Evolutionary conservation across 2,329 filamentous ascomycete genomes (phyloP).

Genomic region (Penicillium griseofulvum): DNA sequence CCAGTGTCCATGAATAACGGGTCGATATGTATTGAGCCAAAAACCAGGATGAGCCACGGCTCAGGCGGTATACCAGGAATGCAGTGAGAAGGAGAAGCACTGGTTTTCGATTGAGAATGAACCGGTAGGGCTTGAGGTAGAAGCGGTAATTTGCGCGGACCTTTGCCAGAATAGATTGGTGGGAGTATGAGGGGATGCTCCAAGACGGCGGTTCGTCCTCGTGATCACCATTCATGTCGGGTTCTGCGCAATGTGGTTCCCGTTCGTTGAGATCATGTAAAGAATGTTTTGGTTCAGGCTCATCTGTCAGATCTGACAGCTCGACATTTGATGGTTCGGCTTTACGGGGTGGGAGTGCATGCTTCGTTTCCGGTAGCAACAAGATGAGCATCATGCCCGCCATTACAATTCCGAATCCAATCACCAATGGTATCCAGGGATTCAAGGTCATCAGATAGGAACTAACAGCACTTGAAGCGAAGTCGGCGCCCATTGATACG

Average conservation of each 20-base stretch:
- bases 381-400: constrained; percentile 34
- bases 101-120: constrained; percentile 42
- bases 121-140: constrained; percentile 39
- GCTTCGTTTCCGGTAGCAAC: constrained; percentile 42
- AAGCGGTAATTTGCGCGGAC: constrained; percentile 24
- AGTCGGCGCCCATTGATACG: constrained; percentile 40
- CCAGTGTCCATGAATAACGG: constrained; percentile 51
- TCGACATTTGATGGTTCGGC: constrained; percentile 25
- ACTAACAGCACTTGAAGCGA: constrained; percentile 38
- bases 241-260: constrained; percentile 16
- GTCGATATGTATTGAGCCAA: constrained; percentile 54
- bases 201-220: constrained; percentile 15
- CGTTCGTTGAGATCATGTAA: constrained; percentile 4
- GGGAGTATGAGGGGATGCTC: constrained; percentile 14
- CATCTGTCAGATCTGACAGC: constrained; percentile 27
- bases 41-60: constrained; percentile 47
- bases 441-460: constrained; percentile 43
- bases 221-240: constrained; percentile 15
- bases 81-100: constrained; percentile 45
- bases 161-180: constrained; percentile 15
- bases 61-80: constrained; percentile 50
- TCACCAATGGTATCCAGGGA: constrained; percentile 42
- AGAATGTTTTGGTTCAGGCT: constrained; percentile 16
- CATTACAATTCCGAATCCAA: constrained; percentile 35
- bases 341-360: constrained; percentile 20